Conservation (phyloP, 352 stramenopile species). For the Globisporangium nagaii region DNA sequence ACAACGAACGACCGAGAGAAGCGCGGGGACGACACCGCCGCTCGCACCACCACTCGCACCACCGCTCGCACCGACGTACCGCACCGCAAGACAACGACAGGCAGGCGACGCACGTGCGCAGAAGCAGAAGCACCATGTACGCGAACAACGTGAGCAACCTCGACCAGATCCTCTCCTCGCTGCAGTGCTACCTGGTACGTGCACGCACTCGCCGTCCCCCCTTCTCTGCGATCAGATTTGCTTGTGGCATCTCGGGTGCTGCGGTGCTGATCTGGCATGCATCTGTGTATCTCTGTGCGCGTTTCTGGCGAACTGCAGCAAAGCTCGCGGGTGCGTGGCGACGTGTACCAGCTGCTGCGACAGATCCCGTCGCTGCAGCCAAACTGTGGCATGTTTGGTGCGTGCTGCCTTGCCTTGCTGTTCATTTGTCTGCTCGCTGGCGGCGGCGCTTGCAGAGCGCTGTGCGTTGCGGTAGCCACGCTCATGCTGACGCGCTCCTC, state of each 20-base stretch:
- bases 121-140: too few species aligned
- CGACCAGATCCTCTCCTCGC: conserved; percentile 83
- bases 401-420: background rate
- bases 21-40: too few species aligned
- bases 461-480: too few species aligned
- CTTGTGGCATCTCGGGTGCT: too few species aligned
- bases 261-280: too few species aligned
- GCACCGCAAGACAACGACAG: background rate
- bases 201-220: background rate
- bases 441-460: background rate
- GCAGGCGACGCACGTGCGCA: background rate
- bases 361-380: conserved; percentile 84
- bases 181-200: conserved; percentile 76
- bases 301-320: conserved; percentile 29
- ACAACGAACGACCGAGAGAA: too few species aligned
- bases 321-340: conserved; percentile 75
- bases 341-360: conserved; percentile 81
- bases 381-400: conserved; percentile 82
- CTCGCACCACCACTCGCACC: too few species aligned
- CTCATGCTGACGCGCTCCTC: too few species aligned
- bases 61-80: background rate
- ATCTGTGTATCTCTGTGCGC: background rate
- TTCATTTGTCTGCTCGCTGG: background rate
- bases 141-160: conserved; percentile 83
- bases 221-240: too few species aligned